phyloP scores from a whole-genome alignment of 208 protist species.

The Acanthamoeba lenticulata region DNA sequence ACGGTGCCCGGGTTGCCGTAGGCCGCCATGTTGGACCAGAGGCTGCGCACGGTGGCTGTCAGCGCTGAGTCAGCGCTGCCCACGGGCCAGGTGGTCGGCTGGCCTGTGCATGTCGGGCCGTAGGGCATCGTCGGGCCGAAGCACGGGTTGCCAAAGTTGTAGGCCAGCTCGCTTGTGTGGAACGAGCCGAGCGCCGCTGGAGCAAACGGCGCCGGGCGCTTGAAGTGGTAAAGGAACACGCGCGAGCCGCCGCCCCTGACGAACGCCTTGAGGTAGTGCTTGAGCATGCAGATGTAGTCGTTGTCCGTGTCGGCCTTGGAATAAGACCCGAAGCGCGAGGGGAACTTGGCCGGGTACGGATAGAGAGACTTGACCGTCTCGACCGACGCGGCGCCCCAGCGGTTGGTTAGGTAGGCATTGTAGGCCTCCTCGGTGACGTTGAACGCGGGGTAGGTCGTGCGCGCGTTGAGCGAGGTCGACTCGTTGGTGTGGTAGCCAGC shows the following conservation, averaged over 20 bases:
- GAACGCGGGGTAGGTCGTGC: neutral
- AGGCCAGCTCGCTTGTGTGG: slow-evolving; percentile 23
- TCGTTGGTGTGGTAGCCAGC: slow-evolving; percentile 27
- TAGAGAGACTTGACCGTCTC: neutral
- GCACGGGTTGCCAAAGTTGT: slow-evolving; percentile 30
- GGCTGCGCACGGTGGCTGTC: neutral
- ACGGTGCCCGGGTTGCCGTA: neutral
- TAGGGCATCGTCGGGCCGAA: neutral
- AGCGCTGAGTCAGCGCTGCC: neutral
- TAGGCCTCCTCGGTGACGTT: neutral
- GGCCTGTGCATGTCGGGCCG: neutral
- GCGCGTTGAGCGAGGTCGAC: neutral
- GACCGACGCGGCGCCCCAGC: neutral
- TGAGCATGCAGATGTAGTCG: slow-evolving; percentile 28
- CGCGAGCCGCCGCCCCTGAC: neutral
- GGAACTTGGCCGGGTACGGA: neutral
- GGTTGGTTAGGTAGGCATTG: neutral
- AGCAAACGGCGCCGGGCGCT: neutral
- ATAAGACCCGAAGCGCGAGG: neutral
- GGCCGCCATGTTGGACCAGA: neutral
- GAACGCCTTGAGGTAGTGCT: slow-evolving; percentile 32
- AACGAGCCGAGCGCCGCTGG: neutral
- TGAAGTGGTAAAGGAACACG: slow-evolving; percentile 26
- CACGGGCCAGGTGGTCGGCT: neutral
- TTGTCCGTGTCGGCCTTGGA: slow-evolving; percentile 6